Evolutionary conservation across 192 early-diverging fungal species (phyloP).

Genomic region (Rhizophagus sp.): DNA sequence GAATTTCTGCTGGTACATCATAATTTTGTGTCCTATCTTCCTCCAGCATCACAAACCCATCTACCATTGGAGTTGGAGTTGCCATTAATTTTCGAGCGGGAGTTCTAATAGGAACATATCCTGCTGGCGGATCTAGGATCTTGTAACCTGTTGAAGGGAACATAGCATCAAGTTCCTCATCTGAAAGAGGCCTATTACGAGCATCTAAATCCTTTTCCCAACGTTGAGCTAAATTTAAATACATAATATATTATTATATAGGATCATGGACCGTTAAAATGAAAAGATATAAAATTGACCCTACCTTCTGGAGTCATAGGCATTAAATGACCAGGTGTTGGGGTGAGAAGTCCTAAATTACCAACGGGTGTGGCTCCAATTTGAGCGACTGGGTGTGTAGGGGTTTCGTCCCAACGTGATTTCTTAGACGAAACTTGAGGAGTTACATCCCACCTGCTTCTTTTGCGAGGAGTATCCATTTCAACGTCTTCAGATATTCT

Average conservation of each 20-base stretch:
- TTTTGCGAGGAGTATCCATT: constrained; percentile 49
- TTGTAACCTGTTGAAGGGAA: constrained; percentile 89
- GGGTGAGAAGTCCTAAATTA: constrained; percentile 74
- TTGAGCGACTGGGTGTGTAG: constrained; percentile 57
- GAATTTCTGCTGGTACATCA: constrained; percentile 83
- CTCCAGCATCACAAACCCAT: constrained; percentile 89
- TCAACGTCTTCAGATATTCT: constrained; percentile 42
- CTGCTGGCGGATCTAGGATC: constrained; percentile 85
- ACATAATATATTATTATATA: background rate
- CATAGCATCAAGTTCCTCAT: constrained; percentile 95
- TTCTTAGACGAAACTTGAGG: constrained; percentile 71
- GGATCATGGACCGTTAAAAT: background rate
- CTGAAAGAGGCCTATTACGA: constrained; percentile 84
- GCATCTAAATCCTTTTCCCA: constrained; percentile 83
- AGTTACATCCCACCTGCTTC: constrained; percentile 82
- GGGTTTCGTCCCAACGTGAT: constrained; percentile 97
- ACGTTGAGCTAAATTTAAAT: constrained; percentile 49
- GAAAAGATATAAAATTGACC: constrained; percentile 2
- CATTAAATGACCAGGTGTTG: constrained; percentile 65
- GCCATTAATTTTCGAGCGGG: constrained; percentile 93
- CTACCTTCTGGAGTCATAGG: constrained; percentile 83
- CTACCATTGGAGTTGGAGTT: constrained; percentile 84
- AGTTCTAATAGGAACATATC: constrained; percentile 92
- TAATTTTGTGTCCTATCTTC: constrained; percentile 60
- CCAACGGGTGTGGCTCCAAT: constrained; percentile 83